A percentile compares a stretch with the other conserved stretches of the same genome.
phyloP scores from a whole-genome alignment of 352 stramenopile genomes.

The Globisporangium barbulae region DNA sequence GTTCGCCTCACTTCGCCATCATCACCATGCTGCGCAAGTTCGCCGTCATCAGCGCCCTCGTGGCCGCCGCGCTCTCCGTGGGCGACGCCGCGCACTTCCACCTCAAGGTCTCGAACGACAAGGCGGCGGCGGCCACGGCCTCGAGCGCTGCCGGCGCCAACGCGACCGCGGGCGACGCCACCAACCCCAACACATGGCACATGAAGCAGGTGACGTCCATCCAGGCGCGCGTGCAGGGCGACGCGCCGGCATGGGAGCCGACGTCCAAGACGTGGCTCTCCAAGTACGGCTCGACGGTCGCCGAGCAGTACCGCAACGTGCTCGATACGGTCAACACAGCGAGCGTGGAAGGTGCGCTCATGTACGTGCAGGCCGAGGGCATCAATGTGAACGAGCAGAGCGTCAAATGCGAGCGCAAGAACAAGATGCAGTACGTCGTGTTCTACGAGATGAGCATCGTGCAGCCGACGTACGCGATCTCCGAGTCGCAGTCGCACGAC shows the following conservation, averaged over 20 bases:
- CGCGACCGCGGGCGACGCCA: slow-evolving; percentile 3
- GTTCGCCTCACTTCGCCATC: neutral
- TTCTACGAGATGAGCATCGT: slow-evolving; percentile 34
- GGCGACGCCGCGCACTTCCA: slow-evolving; percentile 17
- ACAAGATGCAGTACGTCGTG: slow-evolving; percentile 30
- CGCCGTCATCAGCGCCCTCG: slow-evolving; percentile 10
- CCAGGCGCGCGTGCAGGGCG: slow-evolving; percentile 57
- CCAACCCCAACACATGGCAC: slow-evolving; percentile 13
- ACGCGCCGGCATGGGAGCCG: slow-evolving; percentile 36
- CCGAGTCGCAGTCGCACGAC: slow-evolving; percentile 40
- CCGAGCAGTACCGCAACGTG: slow-evolving; percentile 23
- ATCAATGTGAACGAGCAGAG: slow-evolving; percentile 32
- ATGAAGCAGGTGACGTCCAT: slow-evolving; percentile 51
- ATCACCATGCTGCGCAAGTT: slow-evolving; percentile 17
- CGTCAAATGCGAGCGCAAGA: slow-evolving; percentile 31
- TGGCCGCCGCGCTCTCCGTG: slow-evolving; percentile 15
- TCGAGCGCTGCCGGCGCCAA: neutral
- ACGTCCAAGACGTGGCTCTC: slow-evolving; percentile 30
- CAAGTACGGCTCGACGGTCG: slow-evolving; percentile 26
- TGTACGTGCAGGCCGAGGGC: slow-evolving; percentile 78
- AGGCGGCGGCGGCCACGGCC: neutral
- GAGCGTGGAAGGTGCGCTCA: slow-evolving; percentile 69
- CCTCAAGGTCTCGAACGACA: slow-evolving; percentile 15
- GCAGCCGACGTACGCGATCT: slow-evolving; percentile 28
- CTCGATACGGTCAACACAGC: slow-evolving; percentile 76